phyloP scores from a whole-genome alignment of 495 filamentous ascomycete species.

The Extremus antarcticus region DNA sequence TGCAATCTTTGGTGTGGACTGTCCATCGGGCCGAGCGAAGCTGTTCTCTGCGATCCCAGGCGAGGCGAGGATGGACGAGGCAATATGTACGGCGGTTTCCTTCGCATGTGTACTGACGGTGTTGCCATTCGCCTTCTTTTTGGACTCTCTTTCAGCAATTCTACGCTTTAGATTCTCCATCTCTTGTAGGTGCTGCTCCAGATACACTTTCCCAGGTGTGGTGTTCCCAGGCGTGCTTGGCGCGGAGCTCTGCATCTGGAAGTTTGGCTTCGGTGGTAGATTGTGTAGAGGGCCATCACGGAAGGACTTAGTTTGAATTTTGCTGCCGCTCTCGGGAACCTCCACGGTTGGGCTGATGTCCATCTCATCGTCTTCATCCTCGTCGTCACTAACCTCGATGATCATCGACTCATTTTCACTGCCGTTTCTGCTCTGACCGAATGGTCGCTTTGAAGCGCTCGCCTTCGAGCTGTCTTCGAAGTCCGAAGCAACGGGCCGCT shows the following conservation, averaged over 20 bases:
- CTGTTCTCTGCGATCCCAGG: background rate
- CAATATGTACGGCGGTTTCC: constrained; percentile 5
- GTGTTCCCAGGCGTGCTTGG: background rate
- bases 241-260: background rate
- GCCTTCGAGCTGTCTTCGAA: constrained; percentile 51
- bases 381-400: constrained; percentile 73
- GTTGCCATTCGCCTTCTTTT: constrained; percentile 8
- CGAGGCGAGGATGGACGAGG: background rate
- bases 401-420: constrained; percentile 37
- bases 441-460: constrained; percentile 45
- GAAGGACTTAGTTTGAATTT: background rate
- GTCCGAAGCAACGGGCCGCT: constrained; percentile 78
- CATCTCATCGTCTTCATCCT: constrained; percentile 36
- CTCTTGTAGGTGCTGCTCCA: constrained; percentile 1
- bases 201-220: background rate
- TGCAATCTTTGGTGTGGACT: background rate
- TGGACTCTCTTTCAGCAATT: constrained; percentile 12
- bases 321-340: background rate
- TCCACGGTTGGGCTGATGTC: constrained; percentile 27
- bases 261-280: background rate
- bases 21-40: background rate
- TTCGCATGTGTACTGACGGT: background rate
- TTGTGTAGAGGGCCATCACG: background rate
- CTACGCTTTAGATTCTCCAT: constrained; percentile 9
- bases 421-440: constrained; percentile 43